Evolutionary conservation across 1,284 basidiomycete species (phyloP).

Genomic region (Ustilago hordei): DNA sequence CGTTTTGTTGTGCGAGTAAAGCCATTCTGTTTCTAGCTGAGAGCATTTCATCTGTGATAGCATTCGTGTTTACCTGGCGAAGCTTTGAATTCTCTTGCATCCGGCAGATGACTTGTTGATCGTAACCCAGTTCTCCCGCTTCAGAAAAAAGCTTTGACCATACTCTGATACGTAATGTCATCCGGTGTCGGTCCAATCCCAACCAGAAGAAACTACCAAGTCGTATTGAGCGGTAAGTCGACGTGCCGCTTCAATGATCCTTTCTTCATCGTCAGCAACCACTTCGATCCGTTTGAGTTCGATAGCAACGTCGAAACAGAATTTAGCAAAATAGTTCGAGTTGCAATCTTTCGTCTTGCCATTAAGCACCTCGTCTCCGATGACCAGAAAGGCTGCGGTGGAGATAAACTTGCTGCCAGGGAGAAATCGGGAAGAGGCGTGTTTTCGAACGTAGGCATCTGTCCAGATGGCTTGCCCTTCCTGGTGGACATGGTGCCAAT

Average conservation of each 20-base stretch:
- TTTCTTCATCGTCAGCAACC: conserved; percentile 86
- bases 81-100: conserved; percentile 79
- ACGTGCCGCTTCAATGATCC: conserved; percentile 87
- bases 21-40: conserved; percentile 65
- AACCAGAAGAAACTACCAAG: conserved; percentile 56
- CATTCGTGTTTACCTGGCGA: conserved; percentile 74
- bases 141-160: conserved; percentile 83
- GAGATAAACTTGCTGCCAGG: conserved; percentile 47
- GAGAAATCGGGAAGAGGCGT: conserved; percentile 37
- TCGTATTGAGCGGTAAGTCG: conserved; percentile 75
- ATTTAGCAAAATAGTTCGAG: conserved; percentile 73
- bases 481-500: background rate
- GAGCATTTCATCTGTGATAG: conserved; percentile 75
- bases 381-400: conserved; percentile 64
- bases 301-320: conserved; percentile 66
- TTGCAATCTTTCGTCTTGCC: conserved; percentile 86
- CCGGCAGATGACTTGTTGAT: conserved; percentile 82
- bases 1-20: conserved; percentile 54
- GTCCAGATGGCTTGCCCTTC: conserved; percentile 4
- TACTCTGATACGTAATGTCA: conserved; percentile 84
- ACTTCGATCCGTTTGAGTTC: conserved; percentile 79
- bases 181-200: conserved; percentile 66
- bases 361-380: conserved; percentile 76
- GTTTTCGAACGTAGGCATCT: conserved; percentile 52
- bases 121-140: conserved; percentile 75